Evolutionary conservation across 2,329 filamentous ascomycete species (phyloP), one percentile per base, ranked within the genome.

Genomic region (Fonsecaea pedrosoi): DNA sequence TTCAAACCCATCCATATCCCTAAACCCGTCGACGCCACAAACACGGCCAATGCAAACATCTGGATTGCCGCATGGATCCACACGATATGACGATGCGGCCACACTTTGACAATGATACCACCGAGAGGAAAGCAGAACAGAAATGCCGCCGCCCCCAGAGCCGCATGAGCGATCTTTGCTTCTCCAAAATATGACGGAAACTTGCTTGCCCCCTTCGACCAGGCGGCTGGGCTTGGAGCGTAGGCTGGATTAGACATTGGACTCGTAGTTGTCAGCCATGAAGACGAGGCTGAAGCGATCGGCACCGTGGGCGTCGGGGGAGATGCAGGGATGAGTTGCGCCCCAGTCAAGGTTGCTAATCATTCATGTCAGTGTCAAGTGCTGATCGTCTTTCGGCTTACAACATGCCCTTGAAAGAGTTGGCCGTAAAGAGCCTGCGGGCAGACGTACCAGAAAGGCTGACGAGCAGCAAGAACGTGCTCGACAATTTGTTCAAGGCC

Each of bases 81-180:
- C 4, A 73, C 54, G 2, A 67, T 66, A 3, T 62, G 56, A 12
- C 68, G 72, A 21, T 68, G 67, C 15, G 60, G 62, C 42, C 71
- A 67, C n/a, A 74, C 63, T 37, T 73, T 71, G 54, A 75, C 65
- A 13, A 74, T 45, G 35, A 75, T 71, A 21, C 73, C 71, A 2
- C 75, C 74, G 5, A 76, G 53, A 0, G 75, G 75, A 45, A 76
- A 73, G 53, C 75, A 65, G 15, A 76, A 45, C 10, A 72, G 67
- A 50, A 75, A 75, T 7, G 73, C 70, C n/a, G 71, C 32, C 0
- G 72, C 65, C 60, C 73, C 75, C 10, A 73, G 54, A 7, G 71
- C 50, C 0, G 72, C 73, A 59, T 76, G 74, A 6, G 71, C 72
- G 50, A 72, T 65, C 32, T 66, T 60, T 6, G 66, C 61, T 13